These are phyloP conservation scores for Cucurbita maxima DNA, from an alignment of 306 rosid species.

Conservation along the genomic window DNA sequence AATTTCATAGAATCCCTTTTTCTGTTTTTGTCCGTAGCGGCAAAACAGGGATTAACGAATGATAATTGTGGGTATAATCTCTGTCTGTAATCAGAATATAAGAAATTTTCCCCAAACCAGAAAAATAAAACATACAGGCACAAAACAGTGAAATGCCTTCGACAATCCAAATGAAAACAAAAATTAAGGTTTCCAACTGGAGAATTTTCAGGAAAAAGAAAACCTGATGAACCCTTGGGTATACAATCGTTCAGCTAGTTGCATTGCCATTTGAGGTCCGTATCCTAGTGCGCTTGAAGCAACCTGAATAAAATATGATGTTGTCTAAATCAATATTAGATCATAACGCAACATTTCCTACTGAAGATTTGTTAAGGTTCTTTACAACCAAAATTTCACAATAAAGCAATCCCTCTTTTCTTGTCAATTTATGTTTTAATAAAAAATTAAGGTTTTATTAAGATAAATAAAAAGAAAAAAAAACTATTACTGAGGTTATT, in stretches of 20 bases:
- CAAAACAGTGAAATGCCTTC: background rate
- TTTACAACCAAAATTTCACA: background rate
- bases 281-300: slow-evolving; percentile 93
- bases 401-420: background rate
- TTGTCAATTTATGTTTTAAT: too few species aligned
- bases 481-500: background rate
- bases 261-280: slow-evolving; percentile 97
- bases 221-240: slow-evolving; percentile 94
- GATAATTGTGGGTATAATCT: too few species aligned
- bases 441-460: background rate
- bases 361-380: background rate
- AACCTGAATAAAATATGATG: slow-evolving; percentile 32
- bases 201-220: background rate
- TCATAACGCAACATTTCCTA: background rate
- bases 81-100: too few species aligned
- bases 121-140: too few species aligned
- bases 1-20: too few species aligned
- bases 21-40: too few species aligned
- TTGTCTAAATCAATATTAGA: background rate
- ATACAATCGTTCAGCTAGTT: slow-evolving; percentile 86
- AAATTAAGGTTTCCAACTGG: background rate
- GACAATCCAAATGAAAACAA: background rate
- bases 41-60: too few species aligned
- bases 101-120: too few species aligned
- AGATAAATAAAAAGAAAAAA: background rate